Conservation (phyloP, 345 rosid species). For the Bretschneidera sinensis region DNA sequence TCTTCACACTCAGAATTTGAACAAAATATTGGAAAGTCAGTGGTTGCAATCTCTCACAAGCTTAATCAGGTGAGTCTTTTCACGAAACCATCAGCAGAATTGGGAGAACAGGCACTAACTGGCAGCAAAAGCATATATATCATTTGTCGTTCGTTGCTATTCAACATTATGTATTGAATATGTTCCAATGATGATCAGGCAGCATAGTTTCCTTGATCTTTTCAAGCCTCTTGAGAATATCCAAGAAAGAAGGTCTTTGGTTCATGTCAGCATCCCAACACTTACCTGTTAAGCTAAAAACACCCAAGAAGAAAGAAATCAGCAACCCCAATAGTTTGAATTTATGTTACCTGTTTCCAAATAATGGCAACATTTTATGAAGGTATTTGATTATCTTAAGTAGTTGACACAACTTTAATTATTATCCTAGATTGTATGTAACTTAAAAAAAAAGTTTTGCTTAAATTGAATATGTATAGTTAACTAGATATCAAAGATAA, state of each 20-base stretch:
- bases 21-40: background rate
- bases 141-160: constrained; percentile 4
- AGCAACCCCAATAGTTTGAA: constrained; percentile 4
- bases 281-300: constrained; percentile 58
- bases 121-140: background rate
- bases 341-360: background rate
- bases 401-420: too few species aligned
- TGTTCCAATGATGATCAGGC: constrained; percentile 74
- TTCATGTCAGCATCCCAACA: constrained; percentile 94
- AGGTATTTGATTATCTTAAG: background rate
- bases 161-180: constrained; percentile 53
- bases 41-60: constrained; percentile 10
- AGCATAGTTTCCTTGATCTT: constrained; percentile 71
- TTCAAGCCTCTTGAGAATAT: constrained; percentile 86
- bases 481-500: too few species aligned
- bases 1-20: background rate
- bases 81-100: constrained; percentile 19
- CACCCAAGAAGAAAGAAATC: constrained; percentile 13
- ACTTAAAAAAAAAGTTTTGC: too few species aligned
- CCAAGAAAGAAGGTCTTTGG: constrained; percentile 84
- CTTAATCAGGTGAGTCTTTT: constrained; percentile 14
- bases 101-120: background rate
- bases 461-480: too few species aligned
- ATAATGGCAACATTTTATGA: background rate
- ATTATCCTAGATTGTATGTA: too few species aligned